phyloP scores from a whole-genome alignment of 768 basidiomycete genomes.

The Pleurotus ostreatus region DNA sequence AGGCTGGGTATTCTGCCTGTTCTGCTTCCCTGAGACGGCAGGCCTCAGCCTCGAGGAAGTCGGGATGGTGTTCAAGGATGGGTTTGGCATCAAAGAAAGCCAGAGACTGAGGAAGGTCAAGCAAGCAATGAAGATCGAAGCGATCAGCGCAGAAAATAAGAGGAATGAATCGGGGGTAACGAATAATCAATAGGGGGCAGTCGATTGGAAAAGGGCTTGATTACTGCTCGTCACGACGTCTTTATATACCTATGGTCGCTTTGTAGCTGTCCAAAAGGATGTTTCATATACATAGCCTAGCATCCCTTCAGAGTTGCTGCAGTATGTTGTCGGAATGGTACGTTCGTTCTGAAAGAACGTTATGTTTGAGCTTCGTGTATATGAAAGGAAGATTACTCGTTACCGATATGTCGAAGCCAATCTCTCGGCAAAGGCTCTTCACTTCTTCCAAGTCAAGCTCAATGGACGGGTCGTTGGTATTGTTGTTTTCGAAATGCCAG shows the following conservation, averaged over 20 bases:
- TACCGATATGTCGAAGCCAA: conserved; percentile 84
- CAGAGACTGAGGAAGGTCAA: conserved; percentile 43
- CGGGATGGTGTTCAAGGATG: conserved; percentile 53
- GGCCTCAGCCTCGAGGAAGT: conserved; percentile 71
- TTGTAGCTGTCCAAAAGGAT: conserved; percentile 77
- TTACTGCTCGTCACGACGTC: too few relatives aligned
- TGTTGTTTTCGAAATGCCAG: conserved; percentile 98
- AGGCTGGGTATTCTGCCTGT: conserved; percentile 64
- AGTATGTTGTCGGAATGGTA: conserved; percentile 81
- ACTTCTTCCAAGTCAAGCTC: conserved; percentile 91
- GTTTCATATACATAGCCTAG: conserved; percentile 82
- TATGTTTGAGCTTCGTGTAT: neutral
- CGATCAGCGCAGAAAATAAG: conserved; percentile 12
- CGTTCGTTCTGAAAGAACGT: conserved; percentile 60
- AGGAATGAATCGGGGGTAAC: too few relatives aligned
- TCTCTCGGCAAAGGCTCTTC: conserved; percentile 61
- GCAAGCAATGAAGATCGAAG: conserved; percentile 32
- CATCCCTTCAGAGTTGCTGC: conserved; percentile 77
- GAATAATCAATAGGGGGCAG: too few relatives aligned
- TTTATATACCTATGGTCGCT: conserved; percentile 12
- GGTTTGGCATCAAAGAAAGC: conserved; percentile 64
- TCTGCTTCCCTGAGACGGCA: conserved; percentile 78
- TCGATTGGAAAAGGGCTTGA: too few relatives aligned
- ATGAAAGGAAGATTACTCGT: conserved; percentile 20
- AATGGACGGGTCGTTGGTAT: conserved; percentile 72